Evolutionary conservation across 257 asterid species (phyloP).

Genomic region (Solanum ahanhuiri): DNA sequence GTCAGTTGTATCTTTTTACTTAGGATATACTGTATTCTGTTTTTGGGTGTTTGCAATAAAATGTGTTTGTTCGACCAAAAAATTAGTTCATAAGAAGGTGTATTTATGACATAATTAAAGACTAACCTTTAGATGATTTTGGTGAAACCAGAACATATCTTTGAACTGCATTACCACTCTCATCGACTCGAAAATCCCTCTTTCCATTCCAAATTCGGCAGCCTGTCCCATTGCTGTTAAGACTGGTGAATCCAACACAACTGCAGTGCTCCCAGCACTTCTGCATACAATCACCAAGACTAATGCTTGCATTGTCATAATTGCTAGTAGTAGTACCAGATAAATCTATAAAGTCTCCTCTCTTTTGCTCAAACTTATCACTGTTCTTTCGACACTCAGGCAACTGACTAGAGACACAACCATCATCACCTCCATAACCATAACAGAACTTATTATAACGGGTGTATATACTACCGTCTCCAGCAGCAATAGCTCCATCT

Average conservation of each 20-base stretch:
- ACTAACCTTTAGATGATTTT: not conserved
- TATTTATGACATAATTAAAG: not conserved
- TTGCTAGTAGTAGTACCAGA: not conserved
- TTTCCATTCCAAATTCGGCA: not conserved
- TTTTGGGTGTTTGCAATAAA: not conserved
- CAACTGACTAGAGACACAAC: slow-evolving; percentile 9
- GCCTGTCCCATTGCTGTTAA: not conserved
- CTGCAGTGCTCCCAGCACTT: not conserved
- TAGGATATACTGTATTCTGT: not conserved
- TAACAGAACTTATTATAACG: not conserved
- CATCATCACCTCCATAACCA: slow-evolving; percentile 1
- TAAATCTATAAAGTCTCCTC: not conserved
- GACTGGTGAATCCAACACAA: not conserved
- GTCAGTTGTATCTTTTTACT: not conserved
- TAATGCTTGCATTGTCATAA: not conserved
- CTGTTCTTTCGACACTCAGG: slow-evolving; percentile 4
- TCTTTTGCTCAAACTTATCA: slow-evolving; percentile 2
- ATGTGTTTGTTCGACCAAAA: not conserved
- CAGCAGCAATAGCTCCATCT: not conserved
- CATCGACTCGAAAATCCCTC: not conserved
- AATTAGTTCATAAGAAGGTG: not conserved
- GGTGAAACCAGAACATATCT: not conserved
- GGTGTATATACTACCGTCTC: not conserved
- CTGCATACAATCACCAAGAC: not conserved
- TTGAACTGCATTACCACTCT: not conserved